These are phyloP conservation scores for Arachnomyces sp. DNA, from an alignment of 2,329 filamentous ascomycete genomes.

Conservation along the genomic window DNA sequence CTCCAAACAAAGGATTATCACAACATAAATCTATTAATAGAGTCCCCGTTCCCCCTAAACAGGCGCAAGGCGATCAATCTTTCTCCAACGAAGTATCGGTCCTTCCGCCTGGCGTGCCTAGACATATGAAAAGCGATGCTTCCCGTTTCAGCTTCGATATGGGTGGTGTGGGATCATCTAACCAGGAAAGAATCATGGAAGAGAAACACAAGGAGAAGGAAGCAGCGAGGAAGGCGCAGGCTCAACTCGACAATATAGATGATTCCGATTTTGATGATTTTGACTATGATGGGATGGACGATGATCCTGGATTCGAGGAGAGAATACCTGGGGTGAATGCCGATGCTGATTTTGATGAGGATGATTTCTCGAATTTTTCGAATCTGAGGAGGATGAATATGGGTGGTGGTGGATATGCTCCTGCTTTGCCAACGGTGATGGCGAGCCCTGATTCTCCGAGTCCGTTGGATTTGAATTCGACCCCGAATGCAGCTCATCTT, in stretches of 20 bases:
- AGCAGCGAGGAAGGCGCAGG: constrained; percentile 31
- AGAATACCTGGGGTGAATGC: constrained; percentile 41
- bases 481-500: not conserved
- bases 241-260: constrained; percentile 22
- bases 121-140: constrained; percentile 47
- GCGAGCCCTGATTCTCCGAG: constrained; percentile 22
- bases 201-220: constrained; percentile 53
- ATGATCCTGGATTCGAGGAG: constrained; percentile 38
- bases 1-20: not conserved
- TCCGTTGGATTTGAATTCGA: constrained; percentile 15
- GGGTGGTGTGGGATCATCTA: constrained; percentile 47
- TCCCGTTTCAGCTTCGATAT: constrained; percentile 60
- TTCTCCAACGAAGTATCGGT: constrained; percentile 24
- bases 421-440: constrained; percentile 29
- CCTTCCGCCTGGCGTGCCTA: constrained; percentile 31
- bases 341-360: constrained; percentile 35
- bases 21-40: no score
- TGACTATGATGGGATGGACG: constrained; percentile 37
- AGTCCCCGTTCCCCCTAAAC: constrained; percentile 4
- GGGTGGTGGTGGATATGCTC: constrained; percentile 24
- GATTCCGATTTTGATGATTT: constrained; percentile 31
- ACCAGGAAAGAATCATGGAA: constrained; percentile 54
- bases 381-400: constrained; percentile 12
- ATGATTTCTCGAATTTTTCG: constrained; percentile 20
- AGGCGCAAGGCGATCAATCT: constrained; percentile 11